Percentiles rank a stretch among this genome's conserved stretches.
phyloP scores from a whole-genome alignment of 805 yeast species.

The Lachancea kluyveri region DNA sequence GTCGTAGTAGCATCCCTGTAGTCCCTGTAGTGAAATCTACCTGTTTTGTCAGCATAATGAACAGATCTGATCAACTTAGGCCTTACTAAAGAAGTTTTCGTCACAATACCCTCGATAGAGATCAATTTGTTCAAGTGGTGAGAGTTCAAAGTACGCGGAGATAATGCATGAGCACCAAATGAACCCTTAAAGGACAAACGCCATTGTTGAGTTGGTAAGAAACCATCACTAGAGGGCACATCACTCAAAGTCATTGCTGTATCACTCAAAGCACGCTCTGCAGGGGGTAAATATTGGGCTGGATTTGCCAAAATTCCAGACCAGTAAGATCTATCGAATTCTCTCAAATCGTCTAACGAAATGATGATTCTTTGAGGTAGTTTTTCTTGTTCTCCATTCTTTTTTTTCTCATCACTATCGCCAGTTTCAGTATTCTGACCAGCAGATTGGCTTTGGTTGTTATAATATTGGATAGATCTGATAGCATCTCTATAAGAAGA shows the following conservation, averaged over 20 bases:
- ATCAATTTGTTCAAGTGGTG: constrained; percentile 72
- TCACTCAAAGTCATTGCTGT: constrained; percentile 59
- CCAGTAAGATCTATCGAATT: constrained; percentile 76
- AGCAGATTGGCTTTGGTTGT: no score
- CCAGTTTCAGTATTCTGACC: constrained; percentile 11
- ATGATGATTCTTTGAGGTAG: constrained; percentile 51
- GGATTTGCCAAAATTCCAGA: constrained; percentile 68
- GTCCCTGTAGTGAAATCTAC: constrained; percentile 82
- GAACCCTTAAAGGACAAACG: constrained; percentile 83
- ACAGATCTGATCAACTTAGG: constrained; percentile 90
- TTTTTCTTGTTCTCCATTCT: constrained; percentile 5
- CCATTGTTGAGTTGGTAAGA: constrained; percentile 36
- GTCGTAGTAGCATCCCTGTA: constrained; percentile 91
- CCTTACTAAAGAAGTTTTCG: constrained; percentile 85
- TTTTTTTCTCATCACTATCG: constrained; percentile 8
- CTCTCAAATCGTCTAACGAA: constrained; percentile 81
- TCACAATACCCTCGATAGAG: constrained; percentile 91
- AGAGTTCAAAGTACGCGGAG: constrained; percentile 83
- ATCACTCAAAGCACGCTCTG: constrained; percentile 80
- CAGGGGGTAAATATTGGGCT: constrained; percentile 81
- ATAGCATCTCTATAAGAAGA: constrained; percentile 66
- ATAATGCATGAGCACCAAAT: constrained; percentile 79
- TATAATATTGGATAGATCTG: constrained; percentile 63
- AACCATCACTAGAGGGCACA: constrained; percentile 10
- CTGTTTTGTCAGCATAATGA: constrained; percentile 82